phyloP scores from a whole-genome alignment of 805 yeast genomes.

The Lipomyces kockii region DNA sequence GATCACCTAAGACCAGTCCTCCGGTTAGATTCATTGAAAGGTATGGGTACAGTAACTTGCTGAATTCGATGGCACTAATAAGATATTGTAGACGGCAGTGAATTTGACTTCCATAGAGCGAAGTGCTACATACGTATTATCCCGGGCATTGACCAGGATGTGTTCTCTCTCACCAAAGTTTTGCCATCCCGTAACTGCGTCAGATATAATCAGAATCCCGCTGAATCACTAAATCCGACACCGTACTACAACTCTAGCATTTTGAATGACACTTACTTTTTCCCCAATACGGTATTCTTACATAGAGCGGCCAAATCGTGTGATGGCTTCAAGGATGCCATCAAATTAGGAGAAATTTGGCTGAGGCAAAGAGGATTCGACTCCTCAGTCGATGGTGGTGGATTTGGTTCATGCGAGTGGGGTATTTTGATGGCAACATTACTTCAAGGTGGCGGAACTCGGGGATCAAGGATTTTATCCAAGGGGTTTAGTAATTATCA shows the following conservation, averaged over 20 bases:
- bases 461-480: slow-evolving; percentile 69
- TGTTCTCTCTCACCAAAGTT: slow-evolving; percentile 76
- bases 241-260: slow-evolving; percentile 86
- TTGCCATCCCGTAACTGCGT: slow-evolving; percentile 82
- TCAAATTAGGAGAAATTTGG: slow-evolving; percentile 87
- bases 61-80: not conserved
- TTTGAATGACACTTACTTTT: slow-evolving; percentile 68
- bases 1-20: slow-evolving; percentile 79
- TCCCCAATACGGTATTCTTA: slow-evolving; percentile 71
- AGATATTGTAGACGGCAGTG: slow-evolving; percentile 9
- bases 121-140: slow-evolving; percentile 73
- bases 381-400: slow-evolving; percentile 66
- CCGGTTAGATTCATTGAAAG: slow-evolving; percentile 55
- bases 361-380: slow-evolving; percentile 81
- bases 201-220: slow-evolving; percentile 49
- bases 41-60: slow-evolving; percentile 6
- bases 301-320: slow-evolving; percentile 76
- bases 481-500: slow-evolving; percentile 94
- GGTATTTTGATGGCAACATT: slow-evolving; percentile 79
- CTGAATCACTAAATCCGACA: slow-evolving; percentile 65
- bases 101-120: slow-evolving; percentile 66
- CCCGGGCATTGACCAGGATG: slow-evolving; percentile 70
- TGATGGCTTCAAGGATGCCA: slow-evolving; percentile 84
- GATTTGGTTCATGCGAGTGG: slow-evolving; percentile 93
- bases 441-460: slow-evolving; percentile 72